phyloP scores from a whole-genome alignment of 2,329 filamentous ascomycete genomes.

The Cryphonectria nitschkei region DNA sequence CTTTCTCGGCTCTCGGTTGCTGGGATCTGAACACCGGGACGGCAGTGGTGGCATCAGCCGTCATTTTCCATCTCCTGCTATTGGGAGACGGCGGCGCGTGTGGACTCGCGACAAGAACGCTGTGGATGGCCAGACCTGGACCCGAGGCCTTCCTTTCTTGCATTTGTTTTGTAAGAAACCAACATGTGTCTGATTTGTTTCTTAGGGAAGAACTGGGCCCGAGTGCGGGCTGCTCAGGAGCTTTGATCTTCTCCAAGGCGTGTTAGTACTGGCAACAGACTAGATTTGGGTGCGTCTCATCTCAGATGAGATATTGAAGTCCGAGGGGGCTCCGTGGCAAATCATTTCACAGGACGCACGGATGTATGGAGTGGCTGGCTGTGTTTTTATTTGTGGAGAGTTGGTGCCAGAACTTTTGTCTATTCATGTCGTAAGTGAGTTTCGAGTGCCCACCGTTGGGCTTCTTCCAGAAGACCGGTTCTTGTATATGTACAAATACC shows the following conservation, averaged over 20 bases:
- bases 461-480: not conserved
- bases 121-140: not conserved
- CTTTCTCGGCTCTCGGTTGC: conserved; percentile 27
- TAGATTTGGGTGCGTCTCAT: not conserved
- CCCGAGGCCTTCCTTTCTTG: not conserved
- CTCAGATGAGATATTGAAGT: not conserved
- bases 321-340: not conserved
- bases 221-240: no score
- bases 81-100: not conserved
- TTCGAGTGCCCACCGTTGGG: not conserved
- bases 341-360: not conserved
- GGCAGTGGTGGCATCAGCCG: not conserved
- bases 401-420: conserved; percentile 14
- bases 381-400: not conserved
- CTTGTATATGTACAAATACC: not conserved
- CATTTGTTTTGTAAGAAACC: not conserved
- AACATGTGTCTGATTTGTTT: not conserved
- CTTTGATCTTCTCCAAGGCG: no score
- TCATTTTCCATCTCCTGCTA: not conserved
- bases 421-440: conserved; percentile 6
- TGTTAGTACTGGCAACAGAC: no score
- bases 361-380: not conserved
- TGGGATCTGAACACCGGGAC: not conserved
- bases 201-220: no score
- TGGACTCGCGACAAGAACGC: not conserved